Evolutionary conservation across 129 eudicot species (phyloP).

Genomic region (Escallonia rubra): DNA sequence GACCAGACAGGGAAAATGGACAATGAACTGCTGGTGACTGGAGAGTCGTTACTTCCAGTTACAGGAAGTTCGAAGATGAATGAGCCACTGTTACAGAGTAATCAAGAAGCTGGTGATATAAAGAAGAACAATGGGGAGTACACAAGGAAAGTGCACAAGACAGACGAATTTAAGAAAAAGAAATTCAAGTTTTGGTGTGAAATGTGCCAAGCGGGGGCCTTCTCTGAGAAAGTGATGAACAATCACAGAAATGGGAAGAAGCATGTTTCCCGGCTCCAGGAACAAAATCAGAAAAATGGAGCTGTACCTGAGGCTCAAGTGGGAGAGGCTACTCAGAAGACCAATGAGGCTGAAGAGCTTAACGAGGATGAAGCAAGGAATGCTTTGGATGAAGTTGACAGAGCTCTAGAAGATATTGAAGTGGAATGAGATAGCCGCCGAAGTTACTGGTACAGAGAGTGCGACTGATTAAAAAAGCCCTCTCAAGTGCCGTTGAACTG

Average conservation of each 20-base stretch:
- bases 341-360: slow-evolving; percentile 1
- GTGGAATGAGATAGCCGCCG: too few species aligned
- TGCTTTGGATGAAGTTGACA: too few species aligned
- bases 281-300: slow-evolving; percentile 16
- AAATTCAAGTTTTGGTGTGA: slow-evolving; percentile 50
- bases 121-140: slow-evolving; percentile 10
- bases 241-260: slow-evolving; percentile 48
- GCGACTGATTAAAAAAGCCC: too few species aligned
- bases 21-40: slow-evolving; percentile 2
- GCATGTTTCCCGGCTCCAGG: slow-evolving; percentile 19
- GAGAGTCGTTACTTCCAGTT: background rate
- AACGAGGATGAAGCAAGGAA: slow-evolving; percentile 13
- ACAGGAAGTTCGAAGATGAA: background rate
- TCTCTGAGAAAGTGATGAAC: slow-evolving; percentile 32
- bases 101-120: background rate
- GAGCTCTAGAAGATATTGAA: too few species aligned
- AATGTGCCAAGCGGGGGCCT: slow-evolving; percentile 42
- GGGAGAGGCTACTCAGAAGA: background rate
- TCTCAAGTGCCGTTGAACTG: too few species aligned
- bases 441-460: too few species aligned
- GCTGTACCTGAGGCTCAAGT: background rate
- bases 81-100: background rate
- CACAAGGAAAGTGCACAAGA: background rate
- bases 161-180: slow-evolving; percentile 8
- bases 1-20: background rate